Evolutionary conservation across 805 yeast species (phyloP), one percentile per base, ranked within the genome.

Genomic region (Isabelozyma gotoi): DNA sequence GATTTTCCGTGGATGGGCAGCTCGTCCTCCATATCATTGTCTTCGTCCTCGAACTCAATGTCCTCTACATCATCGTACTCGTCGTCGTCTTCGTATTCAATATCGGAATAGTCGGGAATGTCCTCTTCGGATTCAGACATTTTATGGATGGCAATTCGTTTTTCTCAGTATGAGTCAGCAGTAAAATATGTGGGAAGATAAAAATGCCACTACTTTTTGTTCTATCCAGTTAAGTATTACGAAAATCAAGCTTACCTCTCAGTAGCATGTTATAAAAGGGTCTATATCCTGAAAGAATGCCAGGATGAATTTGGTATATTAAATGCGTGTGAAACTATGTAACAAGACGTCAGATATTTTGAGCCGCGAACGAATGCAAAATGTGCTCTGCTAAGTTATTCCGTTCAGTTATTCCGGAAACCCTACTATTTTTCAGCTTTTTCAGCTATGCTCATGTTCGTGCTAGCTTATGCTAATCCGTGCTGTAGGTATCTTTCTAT

Each of bases 61-160:
- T 35, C 37, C 29, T 38, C 29, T 5, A 24, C 29, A n/a, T 24
- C 29, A 17, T 40, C 45, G 20, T 41, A 32, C n/a, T 32, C 34
- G 4, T 14, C 44, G 17, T 36, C 60, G 20, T 56, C 59, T 14
- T 58, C 61, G 39, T 50, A 54, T 36, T 54, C 60, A 46, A 56
- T 14, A 15, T 32, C 34, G 18, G 18, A 32, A 15, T 32, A 14
- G 16, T 14, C 60, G 42, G 48, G 40, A 48, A 48, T 38, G 11
- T 45, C 51, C 12, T 24, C 40, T 16, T 24, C 40, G 40, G 17
- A 10, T 10, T 24, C 29, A 24, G 39, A 33, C 42, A 43, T 27
- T 3, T 21, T 19, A n/a, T 24, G 12, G 29, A n/a, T 24, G 29
- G 29, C 29, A 24, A 24, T 24, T 2, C n/a, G n/a, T n/a, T n/a